Evolutionary conservation across 306 rosid genomes (phyloP).

Genomic region (Dalbergia cultrata): DNA sequence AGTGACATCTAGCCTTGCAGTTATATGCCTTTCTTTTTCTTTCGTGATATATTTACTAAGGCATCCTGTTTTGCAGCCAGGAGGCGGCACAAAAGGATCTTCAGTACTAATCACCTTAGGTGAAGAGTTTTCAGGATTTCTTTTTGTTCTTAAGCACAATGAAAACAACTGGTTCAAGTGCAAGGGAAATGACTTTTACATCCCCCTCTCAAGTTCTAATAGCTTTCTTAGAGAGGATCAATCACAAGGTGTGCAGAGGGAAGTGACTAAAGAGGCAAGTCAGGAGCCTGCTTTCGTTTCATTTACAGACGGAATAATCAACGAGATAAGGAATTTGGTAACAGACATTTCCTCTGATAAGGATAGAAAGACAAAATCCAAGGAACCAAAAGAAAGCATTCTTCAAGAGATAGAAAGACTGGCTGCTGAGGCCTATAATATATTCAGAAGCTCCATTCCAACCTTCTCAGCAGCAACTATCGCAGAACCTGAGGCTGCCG

Average conservation of each 20-base stretch:
- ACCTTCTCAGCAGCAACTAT: conserved; percentile 56
- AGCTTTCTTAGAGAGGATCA: conserved; percentile 39
- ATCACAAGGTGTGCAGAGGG: conserved; percentile 49
- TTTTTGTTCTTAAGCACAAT: conserved; percentile 78
- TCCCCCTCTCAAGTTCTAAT: conserved; percentile 66
- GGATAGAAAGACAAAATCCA: conserved; percentile 55
- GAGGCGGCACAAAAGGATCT: conserved; percentile 62
- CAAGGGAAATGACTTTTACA: conserved; percentile 73
- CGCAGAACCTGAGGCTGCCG: conserved; percentile 41
- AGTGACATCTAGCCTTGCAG: background rate
- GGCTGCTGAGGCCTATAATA: conserved; percentile 85
- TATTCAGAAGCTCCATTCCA: conserved; percentile 72
- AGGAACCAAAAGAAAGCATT: conserved; percentile 66
- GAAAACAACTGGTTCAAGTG: conserved; percentile 74
- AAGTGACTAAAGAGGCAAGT: conserved; percentile 45
- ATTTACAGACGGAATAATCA: conserved; percentile 62
- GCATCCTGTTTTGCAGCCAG: conserved; percentile 61
- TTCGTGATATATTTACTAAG: conserved; percentile 29
- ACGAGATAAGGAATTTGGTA: conserved; percentile 67
- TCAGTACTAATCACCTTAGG: conserved; percentile 67
- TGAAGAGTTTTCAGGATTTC: conserved; percentile 69
- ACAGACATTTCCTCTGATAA: conserved; percentile 62
- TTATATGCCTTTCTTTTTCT: conserved; percentile 13
- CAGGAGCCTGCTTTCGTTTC: conserved; percentile 49
- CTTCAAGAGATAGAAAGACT: conserved; percentile 81